A percentile compares a stretch with the other conserved stretches of the same genome.
These are phyloP conservation scores for Galeopsis tetrahit DNA, from an alignment of 257 asterid genomes.

Conservation along the genomic window DNA sequence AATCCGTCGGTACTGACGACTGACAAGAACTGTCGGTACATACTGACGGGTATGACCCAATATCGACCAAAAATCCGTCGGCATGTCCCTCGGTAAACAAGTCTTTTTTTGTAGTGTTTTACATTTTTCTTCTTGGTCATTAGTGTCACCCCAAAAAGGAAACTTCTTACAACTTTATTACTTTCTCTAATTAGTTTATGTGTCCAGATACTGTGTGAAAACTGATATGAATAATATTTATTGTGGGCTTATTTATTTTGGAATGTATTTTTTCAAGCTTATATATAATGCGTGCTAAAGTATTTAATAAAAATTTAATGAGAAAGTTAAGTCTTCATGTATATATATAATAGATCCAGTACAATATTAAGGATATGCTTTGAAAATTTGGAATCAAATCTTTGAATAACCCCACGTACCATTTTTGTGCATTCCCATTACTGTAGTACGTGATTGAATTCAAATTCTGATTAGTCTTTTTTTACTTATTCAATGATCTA, in stretches of 20 bases:
- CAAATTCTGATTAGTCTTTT: slow-evolving; percentile 20
- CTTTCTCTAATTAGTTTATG: no score
- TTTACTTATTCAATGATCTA: background rate
- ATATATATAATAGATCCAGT: no score
- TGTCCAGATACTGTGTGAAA: no score
- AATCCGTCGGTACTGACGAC: no score
- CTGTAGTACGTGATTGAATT: slow-evolving; percentile 16
- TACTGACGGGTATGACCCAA: no score
- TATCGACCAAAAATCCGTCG: no score
- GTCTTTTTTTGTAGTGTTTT: no score
- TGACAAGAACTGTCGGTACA: no score
- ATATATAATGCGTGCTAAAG: slow-evolving; percentile 7
- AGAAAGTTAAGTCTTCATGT: background rate
- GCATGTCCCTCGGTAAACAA: no score
- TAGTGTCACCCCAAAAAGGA: no score
- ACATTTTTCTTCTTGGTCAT: no score
- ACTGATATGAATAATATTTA: background rate
- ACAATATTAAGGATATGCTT: slow-evolving; percentile 15
- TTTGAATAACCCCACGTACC: slow-evolving; percentile 29
- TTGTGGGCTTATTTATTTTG: background rate
- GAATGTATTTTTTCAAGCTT: slow-evolving; percentile 15
- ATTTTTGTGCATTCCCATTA: slow-evolving; percentile 25
- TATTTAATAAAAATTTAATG: background rate
- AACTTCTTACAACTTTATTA: no score
- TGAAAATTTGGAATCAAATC: background rate